phyloP scores from a whole-genome alignment of 495 filamentous ascomycete genomes.

The Aspergillus campestris region DNA sequence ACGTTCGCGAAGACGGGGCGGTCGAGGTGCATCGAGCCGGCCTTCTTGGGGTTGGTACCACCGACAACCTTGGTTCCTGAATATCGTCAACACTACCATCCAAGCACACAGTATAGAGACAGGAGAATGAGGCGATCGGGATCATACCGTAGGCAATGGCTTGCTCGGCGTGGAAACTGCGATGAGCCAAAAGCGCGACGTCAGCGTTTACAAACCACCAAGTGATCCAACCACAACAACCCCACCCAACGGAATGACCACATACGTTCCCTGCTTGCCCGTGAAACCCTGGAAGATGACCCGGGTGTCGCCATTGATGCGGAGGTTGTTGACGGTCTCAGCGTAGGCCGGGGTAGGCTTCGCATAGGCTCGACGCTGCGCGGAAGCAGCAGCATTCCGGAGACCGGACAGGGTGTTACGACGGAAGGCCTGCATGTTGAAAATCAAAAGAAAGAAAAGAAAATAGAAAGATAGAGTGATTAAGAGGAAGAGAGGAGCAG shows the following conservation, averaged over 20 bases:
- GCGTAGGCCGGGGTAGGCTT: conserved; percentile 63
- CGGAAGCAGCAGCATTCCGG: conserved; percentile 38
- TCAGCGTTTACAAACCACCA: conserved; percentile 29
- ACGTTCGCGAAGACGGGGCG: conserved; percentile 91
- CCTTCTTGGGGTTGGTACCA: conserved; percentile 98
- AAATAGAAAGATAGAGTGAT: conserved; percentile 1
- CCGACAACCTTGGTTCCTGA: conserved; percentile 94
- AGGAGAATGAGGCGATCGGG: conserved; percentile 8
- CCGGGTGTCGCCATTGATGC: conserved; percentile 85
- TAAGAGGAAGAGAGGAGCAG: conserved; percentile 13
- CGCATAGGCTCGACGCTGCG: conserved; percentile 58
- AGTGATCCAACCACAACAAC: background rate
- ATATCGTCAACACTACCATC: conserved; percentile 24
- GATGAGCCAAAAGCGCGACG: conserved; percentile 15
- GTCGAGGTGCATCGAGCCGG: conserved; percentile 79
- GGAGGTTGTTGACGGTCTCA: conserved; percentile 78
- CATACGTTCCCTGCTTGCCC: conserved; percentile 96
- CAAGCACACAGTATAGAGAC: conserved; percentile 1
- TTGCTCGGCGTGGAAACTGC: conserved; percentile 92
- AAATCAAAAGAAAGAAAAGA: conserved; percentile 7
- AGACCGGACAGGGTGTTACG: conserved; percentile 41
- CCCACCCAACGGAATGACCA: conserved; percentile 16
- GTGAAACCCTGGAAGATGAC: conserved; percentile 98
- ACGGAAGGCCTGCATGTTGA: conserved; percentile 47
- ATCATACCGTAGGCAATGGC: conserved; percentile 90